Evolutionary conservation across 768 basidiomycete species (phyloP), one percentile per base, ranked within the genome.

Genomic region (Exsudoporus frostii): DNA sequence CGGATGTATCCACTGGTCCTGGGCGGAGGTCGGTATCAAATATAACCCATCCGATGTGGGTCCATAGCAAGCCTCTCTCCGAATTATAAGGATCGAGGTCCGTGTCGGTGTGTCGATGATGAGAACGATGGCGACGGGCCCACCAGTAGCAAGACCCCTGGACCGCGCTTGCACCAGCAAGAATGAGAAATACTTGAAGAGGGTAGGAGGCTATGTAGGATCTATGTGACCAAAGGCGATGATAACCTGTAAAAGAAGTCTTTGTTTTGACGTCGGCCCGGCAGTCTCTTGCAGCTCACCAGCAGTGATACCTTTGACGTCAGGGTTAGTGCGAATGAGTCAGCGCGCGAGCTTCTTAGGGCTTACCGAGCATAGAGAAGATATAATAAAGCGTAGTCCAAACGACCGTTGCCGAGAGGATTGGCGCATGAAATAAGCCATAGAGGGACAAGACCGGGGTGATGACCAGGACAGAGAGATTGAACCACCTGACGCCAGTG

Each of bases 111-210:
- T 92, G 79, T 57, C 88, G 83, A 66, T 90, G 89, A 65, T 90
- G 89, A 32, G 89, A 88, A 51, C 90, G 84, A 70, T 93, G 90
- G 8, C 86, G 81, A 45, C 86, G 79, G 15, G 86, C 82, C 90
- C 90, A 93, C 89, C 90, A 93, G 65, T 81, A 84, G 71, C 89
- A 89, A 14, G 90, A 92, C 0, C 90, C 90, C 72, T 93, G 85
- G 4, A 91, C 88, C 4, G 90, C 88, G 64, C 90, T 91, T 30
- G 86, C 82, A 8, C 90, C 90, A 3, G 85, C 88, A 42, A 82
- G 73, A 9, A 90, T 77, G 32, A 92, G 77, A 64, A 85, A 80
- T 45, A 83, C 70, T 65, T 88, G 88, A 15, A 93, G 78, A 27
- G 83, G 80, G n/a, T 74, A 67, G 34, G 83, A 82, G 5, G 90